Evolutionary conservation across 306 rosid species (phyloP).

Genomic region (Cicer chorassanicum): DNA sequence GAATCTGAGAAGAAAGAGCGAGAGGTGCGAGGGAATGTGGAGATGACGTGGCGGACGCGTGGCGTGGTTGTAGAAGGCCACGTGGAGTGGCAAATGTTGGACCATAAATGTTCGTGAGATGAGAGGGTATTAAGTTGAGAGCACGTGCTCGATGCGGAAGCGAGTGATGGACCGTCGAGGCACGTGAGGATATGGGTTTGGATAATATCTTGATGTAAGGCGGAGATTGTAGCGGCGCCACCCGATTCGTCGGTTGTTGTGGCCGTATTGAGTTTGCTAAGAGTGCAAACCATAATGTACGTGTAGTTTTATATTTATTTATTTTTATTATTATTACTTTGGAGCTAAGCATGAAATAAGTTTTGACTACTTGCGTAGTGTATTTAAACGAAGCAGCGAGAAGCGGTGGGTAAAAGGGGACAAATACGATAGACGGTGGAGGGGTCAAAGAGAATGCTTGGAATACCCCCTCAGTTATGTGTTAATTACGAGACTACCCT

Average conservation of each 20-base stretch:
- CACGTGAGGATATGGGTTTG: conserved; percentile 71
- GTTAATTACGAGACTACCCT: conserved; percentile 1
- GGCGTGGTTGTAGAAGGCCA: conserved; percentile 81
- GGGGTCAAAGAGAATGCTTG: not conserved
- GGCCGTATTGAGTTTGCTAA: not conserved
- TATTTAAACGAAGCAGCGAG: not conserved
- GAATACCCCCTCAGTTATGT: not conserved
- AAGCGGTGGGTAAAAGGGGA: not conserved
- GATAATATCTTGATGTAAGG: conserved; percentile 65
- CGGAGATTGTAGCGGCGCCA: conserved; percentile 50
- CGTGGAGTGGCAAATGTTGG: conserved; percentile 59
- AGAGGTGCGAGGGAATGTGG: conserved; percentile 60
- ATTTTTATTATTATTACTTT: too few species aligned
- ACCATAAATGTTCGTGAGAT: conserved; percentile 57
- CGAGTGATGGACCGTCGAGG: conserved; percentile 79
- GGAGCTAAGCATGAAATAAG: not conserved
- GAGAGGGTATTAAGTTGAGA: conserved; percentile 64
- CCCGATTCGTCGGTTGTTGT: conserved; percentile 22
- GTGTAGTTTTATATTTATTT: not conserved
- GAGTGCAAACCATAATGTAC: conserved; percentile 32
- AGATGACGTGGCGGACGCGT: conserved; percentile 56
- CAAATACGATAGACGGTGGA: not conserved
- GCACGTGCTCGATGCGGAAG: conserved; percentile 68
- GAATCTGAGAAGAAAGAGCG: conserved; percentile 72
- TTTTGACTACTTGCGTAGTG: not conserved